Percentiles rank a stretch among this genome's conserved stretches.
Conservation (phyloP, 2,329 filamentous ascomycete species). For the Periconia digitata region DNA sequence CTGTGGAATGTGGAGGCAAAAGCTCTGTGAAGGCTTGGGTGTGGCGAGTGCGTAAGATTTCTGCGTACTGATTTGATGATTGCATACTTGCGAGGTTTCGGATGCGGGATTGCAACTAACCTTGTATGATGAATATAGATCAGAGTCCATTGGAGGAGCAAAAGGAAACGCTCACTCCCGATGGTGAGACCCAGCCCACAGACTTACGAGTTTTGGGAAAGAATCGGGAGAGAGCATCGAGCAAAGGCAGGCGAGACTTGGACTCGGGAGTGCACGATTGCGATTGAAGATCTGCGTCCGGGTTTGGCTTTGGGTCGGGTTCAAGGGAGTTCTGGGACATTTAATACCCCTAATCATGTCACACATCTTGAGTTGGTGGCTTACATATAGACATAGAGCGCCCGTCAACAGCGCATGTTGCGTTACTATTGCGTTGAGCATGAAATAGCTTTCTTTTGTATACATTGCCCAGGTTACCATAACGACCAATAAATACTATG, state of each 20-base stretch:
- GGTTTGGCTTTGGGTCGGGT: neutral
- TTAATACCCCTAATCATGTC: constrained; percentile 7
- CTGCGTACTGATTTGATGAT: neutral
- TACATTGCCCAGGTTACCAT: neutral
- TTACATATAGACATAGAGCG: neutral
- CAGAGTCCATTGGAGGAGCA: constrained; percentile 2
- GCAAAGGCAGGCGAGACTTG: neutral
- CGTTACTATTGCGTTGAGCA: neutral
- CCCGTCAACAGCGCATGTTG: neutral
- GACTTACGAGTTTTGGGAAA: too few species aligned
- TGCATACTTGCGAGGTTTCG: neutral
- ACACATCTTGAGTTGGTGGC: neutral
- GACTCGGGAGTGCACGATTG: constrained; percentile 3
- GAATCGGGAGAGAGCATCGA: neutral
- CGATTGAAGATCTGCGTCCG: neutral
- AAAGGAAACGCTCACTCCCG: neutral
- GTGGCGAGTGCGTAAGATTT: constrained; percentile 37
- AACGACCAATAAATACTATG: neutral
- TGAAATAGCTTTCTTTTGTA: neutral
- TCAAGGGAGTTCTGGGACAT: neutral
- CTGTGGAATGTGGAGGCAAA: constrained; percentile 80
- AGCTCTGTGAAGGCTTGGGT: constrained; percentile 58
- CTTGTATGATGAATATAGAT: neutral
- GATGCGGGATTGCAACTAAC: neutral
- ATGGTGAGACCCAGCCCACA: neutral